Evolutionary conservation across 805 yeast genomes (phyloP).

Genomic region (Zygosaccharomyces siamensis): DNA sequence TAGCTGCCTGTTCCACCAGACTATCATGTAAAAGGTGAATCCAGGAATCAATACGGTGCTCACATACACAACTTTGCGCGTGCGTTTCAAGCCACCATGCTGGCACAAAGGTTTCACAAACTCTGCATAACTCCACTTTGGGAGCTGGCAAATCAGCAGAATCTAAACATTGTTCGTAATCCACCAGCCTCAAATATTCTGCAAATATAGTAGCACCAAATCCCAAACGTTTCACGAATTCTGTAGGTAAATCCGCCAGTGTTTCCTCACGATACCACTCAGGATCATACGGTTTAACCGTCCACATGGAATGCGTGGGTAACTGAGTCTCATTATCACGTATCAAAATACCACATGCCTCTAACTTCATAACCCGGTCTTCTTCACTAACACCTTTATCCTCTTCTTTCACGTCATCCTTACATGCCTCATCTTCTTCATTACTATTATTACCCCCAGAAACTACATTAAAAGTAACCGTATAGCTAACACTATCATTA

Average conservation of each 20-base stretch:
- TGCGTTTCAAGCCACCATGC: constrained; percentile 96
- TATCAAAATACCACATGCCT: constrained; percentile 89
- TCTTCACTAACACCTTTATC: constrained; percentile 22
- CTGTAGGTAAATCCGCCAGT: constrained; percentile 47
- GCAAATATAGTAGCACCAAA: constrained; percentile 85
- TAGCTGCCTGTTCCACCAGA: constrained; percentile 61
- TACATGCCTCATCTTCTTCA: constrained; percentile 15
- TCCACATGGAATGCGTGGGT: constrained; percentile 90
- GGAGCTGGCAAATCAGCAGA: constrained; percentile 72
- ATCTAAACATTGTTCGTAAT: constrained; percentile 59
- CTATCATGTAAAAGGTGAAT: constrained; percentile 72
- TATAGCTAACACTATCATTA: constrained; percentile 66
- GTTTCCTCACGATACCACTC: constrained; percentile 48
- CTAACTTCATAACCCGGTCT: constrained; percentile 65
- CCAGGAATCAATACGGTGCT: constrained; percentile 75
- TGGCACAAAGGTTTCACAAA: constrained; percentile 87
- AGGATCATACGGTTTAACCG: constrained; percentile 54
- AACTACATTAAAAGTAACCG: constrained; percentile 59
- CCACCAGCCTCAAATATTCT: constrained; percentile 59
- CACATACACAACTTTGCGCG: constrained; percentile 79
- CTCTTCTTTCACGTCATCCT: neutral
- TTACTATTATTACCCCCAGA: neutral
- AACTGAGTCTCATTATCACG: constrained; percentile 51
- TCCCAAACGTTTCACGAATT: constrained; percentile 71
- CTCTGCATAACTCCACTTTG: constrained; percentile 75